Conservation (phyloP, 306 rosid species). For the Adenanthera pavonina region DNA sequence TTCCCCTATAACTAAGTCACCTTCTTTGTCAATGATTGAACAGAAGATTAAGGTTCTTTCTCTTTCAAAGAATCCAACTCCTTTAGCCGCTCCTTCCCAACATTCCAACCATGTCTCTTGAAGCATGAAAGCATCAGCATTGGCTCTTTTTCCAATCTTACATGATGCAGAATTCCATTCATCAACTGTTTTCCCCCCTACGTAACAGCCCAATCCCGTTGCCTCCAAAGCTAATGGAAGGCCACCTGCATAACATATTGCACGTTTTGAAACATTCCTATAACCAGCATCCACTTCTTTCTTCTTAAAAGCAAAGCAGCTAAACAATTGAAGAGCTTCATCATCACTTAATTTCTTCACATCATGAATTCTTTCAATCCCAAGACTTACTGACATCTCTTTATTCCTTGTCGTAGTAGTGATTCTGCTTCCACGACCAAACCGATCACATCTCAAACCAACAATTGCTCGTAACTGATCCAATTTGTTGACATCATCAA, state of each 20-base stretch:
- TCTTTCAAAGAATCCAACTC: too few species aligned
- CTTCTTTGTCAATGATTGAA: too few species aligned
- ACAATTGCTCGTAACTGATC: background rate
- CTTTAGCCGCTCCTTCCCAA: too few species aligned
- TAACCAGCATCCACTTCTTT: too few species aligned
- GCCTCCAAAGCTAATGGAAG: background rate
- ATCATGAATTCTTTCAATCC: background rate
- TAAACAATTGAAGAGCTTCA: background rate
- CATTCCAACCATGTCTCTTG: background rate
- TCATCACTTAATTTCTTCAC: background rate
- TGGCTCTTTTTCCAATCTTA: too few species aligned
- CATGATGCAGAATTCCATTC: background rate
- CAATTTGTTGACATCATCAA: constrained; percentile 24
- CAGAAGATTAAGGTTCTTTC: too few species aligned
- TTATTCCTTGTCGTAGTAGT: background rate
- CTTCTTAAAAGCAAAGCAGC: background rate
- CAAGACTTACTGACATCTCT: background rate
- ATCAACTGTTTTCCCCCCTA: background rate
- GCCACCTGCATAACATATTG: background rate
- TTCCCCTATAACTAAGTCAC: too few species aligned
- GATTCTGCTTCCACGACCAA: background rate
- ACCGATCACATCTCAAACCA: too few species aligned
- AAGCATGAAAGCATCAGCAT: too few species aligned
- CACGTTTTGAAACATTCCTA: too few species aligned
- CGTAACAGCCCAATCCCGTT: background rate